Percentiles rank a stretch among this genome's conserved stretches.
These are phyloP conservation scores for Acanthamoeba royreba DNA, from an alignment of 208 protist genomes.

Conservation along the genomic window DNA sequence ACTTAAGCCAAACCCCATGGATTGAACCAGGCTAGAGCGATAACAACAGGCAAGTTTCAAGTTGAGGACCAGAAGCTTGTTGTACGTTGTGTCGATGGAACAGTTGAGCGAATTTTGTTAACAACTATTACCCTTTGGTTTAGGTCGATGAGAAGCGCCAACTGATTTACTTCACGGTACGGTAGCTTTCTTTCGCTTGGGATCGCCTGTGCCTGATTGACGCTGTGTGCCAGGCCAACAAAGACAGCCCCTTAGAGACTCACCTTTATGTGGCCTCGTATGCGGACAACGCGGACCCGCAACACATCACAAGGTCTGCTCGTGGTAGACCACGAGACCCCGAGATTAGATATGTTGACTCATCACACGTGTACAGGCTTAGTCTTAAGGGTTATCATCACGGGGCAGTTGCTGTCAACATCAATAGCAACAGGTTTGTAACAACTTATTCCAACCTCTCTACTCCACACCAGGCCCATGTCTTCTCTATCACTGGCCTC, in stretches of 20 bases:
- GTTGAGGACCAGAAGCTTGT: background rate
- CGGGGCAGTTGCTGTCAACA: background rate
- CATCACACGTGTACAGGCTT: background rate
- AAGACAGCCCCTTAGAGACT: constrained; percentile 47
- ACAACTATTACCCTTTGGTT: background rate
- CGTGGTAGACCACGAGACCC: background rate
- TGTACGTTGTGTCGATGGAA: background rate
- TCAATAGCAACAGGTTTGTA: background rate
- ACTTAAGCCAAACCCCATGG: no score
- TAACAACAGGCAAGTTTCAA: background rate
- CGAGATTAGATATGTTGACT: background rate
- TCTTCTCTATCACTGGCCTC: background rate
- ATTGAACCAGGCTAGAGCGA: background rate
- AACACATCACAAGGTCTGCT: background rate
- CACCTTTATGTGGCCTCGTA: constrained; percentile 63
- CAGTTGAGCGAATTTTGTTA: background rate
- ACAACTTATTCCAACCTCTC: background rate
- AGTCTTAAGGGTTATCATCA: background rate
- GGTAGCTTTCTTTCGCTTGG: background rate
- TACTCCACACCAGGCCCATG: background rate
- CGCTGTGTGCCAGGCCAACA: constrained; percentile 14
- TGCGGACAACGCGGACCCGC: background rate
- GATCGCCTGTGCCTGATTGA: background rate
- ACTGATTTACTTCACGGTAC: constrained; percentile 58
- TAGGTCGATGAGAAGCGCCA: constrained; percentile 47